Conservation (phyloP, 176 grass and related monocot species). For the Eleusine indica region DNA sequence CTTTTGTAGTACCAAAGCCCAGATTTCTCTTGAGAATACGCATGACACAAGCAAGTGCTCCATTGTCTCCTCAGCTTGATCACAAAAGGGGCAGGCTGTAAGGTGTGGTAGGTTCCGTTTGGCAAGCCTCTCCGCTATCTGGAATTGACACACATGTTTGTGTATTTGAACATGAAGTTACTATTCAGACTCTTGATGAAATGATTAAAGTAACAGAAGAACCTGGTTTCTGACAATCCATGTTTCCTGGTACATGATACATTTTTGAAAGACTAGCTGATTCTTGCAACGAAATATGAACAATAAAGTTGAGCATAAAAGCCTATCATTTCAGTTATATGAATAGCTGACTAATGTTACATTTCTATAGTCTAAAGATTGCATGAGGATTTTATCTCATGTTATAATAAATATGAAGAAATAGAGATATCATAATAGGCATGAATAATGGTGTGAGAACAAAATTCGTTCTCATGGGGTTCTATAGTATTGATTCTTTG, state of each 20-base stretch:
- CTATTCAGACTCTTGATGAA: neutral
- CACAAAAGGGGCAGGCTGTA: too few relatives aligned
- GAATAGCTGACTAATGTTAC: constrained; percentile 13
- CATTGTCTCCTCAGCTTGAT: too few relatives aligned
- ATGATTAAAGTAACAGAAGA: constrained; percentile 1
- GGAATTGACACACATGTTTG: too few relatives aligned
- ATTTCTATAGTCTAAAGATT: neutral
- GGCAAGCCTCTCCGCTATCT: too few relatives aligned
- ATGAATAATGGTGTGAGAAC: neutral
- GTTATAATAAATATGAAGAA: constrained; percentile 30
- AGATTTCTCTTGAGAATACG: too few relatives aligned
- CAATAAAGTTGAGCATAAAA: neutral
- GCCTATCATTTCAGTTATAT: constrained; percentile 10
- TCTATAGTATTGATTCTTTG: constrained; percentile 24
- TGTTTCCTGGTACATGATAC: neutral
- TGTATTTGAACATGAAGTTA: constrained; percentile 26
- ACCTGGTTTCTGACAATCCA: neutral
- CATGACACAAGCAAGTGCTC: too few relatives aligned
- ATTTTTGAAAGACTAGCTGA: neutral
- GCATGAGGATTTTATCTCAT: neutral
- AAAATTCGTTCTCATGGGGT: neutral
- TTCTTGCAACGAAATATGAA: constrained; percentile 23
- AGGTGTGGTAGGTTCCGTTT: too few relatives aligned
- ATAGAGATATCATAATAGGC: constrained; percentile 4
- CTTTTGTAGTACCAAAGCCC: too few relatives aligned